phyloP scores from a whole-genome alignment of 2,329 filamentous ascomycete genomes.

The Emergomyces africanus region DNA sequence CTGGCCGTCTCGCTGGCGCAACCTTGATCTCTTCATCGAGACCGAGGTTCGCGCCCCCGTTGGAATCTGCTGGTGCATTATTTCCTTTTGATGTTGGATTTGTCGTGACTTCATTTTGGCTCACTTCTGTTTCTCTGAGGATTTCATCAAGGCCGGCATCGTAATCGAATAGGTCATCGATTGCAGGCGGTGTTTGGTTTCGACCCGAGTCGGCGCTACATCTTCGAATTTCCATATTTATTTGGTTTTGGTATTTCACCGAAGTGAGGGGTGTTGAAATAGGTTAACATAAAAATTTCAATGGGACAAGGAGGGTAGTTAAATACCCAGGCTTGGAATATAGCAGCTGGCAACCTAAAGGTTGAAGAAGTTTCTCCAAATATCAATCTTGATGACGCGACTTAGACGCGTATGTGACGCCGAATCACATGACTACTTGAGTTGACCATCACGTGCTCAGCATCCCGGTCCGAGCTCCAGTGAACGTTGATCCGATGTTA shows the following conservation, averaged over 20 bases:
- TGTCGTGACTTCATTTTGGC: constrained; percentile 10
- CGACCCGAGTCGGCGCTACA: background rate
- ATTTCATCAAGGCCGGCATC: constrained; percentile 47
- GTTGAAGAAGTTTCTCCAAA: too few relatives aligned
- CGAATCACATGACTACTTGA: background rate
- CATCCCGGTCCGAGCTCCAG: background rate
- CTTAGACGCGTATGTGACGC: background rate
- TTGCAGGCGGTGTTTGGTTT: background rate
- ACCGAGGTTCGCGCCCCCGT: constrained; percentile 48
- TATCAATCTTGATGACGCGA: background rate
- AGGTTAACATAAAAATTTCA: background rate
- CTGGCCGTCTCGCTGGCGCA: constrained; percentile 60
- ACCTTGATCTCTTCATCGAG: constrained; percentile 81
- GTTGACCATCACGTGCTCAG: background rate
- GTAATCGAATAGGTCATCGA: constrained; percentile 65
- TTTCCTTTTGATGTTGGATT: constrained; percentile 13
- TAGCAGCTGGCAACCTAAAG: background rate
- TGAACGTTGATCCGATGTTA: background rate
- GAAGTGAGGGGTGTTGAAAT: background rate
- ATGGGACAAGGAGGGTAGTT: background rate
- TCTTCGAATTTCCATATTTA: background rate
- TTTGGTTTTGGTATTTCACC: background rate
- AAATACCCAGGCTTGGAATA: background rate
- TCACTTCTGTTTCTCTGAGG: constrained; percentile 28
- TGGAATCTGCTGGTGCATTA: constrained; percentile 25